A percentile compares a stretch with the other conserved stretches of the same genome.
These are phyloP conservation scores for Thinopyrum obtusiflorum DNA, from an alignment of 202 grass and related monocot genomes.

Conservation along the genomic window DNA sequence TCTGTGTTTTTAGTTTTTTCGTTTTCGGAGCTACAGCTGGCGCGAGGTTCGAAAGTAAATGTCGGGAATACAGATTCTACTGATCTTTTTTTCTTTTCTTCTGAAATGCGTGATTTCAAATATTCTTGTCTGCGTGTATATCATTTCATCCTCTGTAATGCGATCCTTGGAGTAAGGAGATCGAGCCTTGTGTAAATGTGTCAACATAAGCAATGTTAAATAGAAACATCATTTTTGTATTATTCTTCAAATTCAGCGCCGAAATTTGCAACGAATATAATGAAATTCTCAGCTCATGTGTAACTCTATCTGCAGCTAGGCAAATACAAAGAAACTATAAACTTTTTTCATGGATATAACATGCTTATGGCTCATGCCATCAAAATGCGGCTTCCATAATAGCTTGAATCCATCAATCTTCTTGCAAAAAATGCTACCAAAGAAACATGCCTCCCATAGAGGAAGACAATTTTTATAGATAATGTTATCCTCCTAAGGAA, in stretches of 20 bases:
- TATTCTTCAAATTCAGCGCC: neutral
- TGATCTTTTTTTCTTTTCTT: slow-evolving; percentile 26
- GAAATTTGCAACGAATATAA: neutral
- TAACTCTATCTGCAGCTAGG: neutral
- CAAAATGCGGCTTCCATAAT: too few relatives aligned
- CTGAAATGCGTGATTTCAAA: neutral
- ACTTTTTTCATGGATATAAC: too few relatives aligned
- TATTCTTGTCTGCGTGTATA: neutral
- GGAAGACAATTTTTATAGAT: too few relatives aligned
- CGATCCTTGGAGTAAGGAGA: neutral
- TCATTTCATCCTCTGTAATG: neutral
- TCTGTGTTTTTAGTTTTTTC: slow-evolving; percentile 24
- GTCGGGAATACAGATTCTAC: slow-evolving; percentile 24
- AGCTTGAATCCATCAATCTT: too few relatives aligned
- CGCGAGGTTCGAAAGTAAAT: slow-evolving; percentile 27
- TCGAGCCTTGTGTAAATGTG: neutral
- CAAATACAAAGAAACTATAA: too few relatives aligned
- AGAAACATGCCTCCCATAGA: too few relatives aligned
- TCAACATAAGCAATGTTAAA: neutral
- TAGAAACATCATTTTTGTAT: neutral
- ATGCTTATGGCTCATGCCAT: too few relatives aligned
- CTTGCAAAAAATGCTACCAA: too few relatives aligned
- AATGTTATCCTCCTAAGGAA: too few relatives aligned
- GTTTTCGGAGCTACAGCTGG: neutral
- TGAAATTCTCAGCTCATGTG: neutral